Evolutionary conservation across 2,329 filamentous ascomycete genomes (phyloP), one percentile per base, ranked within the genome.

Genomic region (Trichoderma polysporum): DNA sequence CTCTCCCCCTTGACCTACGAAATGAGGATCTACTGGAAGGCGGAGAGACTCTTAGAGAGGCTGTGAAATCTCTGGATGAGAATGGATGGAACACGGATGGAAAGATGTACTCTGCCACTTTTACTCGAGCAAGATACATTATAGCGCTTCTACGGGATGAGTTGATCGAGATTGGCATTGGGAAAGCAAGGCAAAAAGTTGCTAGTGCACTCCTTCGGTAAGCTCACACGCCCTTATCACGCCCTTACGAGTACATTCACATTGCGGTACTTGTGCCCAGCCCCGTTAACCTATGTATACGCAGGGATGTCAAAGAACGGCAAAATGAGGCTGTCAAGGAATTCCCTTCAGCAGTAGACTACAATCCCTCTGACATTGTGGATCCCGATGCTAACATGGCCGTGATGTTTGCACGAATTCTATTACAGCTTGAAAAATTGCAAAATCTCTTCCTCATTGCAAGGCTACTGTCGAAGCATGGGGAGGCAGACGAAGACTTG

Each of bases 391-490:
- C 75, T 0, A 69, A 76, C 4, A 67, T 77, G 0, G 69, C 75
- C 0, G 71, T 74, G 0, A 68, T 84, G 0, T 84, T 83, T 60
- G 76, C 78, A 5, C 76, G 83, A 2, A 79, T 85, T 15, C 73
- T 87, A 1, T 74, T 85, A 1, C 78, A 79, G 2, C 77, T 87
- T 2, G 80, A 83, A 25, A 81, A 85, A 53, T 74, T 87, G 0
- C 83, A 88, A 49, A 88, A 88, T 45, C 77, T 85, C 2, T 88
- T 90, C 66, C 81, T 89, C 10, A 76, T 88, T 6, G 84, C 89
- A 66, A 79, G 87, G 17, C 79, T 88, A 0, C 75, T 89, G 9
- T 78, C 84, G 25, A 85, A 84, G 19, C 74, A 76, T 2, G 77
- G 79, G 0, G 74, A 79, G 13, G 70, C 74, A 0, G 76, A 79